Percentiles rank a stretch among this genome's conserved stretches.
Conservation (phyloP, 495 filamentous ascomycete genomes). For the Penicillium steckii region DNA sequence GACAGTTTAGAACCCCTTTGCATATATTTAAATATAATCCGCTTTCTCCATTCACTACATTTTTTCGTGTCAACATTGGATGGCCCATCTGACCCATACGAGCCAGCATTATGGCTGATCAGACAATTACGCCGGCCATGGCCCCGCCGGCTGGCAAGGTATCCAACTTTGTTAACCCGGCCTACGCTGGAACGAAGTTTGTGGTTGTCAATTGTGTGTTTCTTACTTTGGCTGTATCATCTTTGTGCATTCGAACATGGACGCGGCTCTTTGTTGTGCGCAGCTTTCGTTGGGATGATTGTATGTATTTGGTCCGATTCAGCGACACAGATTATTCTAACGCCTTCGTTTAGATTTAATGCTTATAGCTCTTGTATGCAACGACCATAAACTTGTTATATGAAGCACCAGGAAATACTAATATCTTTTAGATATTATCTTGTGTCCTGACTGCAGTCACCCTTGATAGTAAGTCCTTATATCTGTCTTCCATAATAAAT, state of each 20-base stretch:
- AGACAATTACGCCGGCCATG: conserved; percentile 26
- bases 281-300: conserved; percentile 39
- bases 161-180: conserved; percentile 35
- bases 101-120: conserved; percentile 19
- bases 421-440: conserved; percentile 16
- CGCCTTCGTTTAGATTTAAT: conserved; percentile 23
- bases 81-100: not conserved
- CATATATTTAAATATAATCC: not conserved
- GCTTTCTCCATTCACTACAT: not conserved
- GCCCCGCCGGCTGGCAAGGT: conserved; percentile 30
- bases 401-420: not conserved
- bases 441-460: conserved; percentile 28
- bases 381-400: not conserved
- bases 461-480: conserved; percentile 25
- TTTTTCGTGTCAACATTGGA: not conserved
- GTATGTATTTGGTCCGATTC: conserved; percentile 21
- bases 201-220: conserved; percentile 30
- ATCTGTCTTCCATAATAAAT: too few species aligned
- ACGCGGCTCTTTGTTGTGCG: conserved; percentile 35
- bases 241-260: conserved; percentile 34
- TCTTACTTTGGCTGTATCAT: conserved; percentile 26
- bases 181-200: conserved; percentile 19
- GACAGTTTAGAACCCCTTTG: not conserved
- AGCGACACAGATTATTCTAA: conserved; percentile 2
- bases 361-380: conserved; percentile 30